These are phyloP conservation scores for Cicer chorassanicum DNA, from an alignment of 306 rosid species.

Conservation along the genomic window DNA sequence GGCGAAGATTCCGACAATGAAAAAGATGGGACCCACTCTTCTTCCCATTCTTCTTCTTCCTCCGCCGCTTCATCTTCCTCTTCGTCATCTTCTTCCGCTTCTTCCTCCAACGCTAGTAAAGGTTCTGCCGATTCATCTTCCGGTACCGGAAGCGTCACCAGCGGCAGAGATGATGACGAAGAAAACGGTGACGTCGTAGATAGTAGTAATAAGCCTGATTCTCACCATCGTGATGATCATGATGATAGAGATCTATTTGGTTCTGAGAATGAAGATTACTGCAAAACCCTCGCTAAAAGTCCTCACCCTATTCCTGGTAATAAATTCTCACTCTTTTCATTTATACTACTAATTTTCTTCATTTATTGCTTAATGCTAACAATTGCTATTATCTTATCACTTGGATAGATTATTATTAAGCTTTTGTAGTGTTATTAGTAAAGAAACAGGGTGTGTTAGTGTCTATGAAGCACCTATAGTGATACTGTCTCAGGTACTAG, in stretches of 20 bases:
- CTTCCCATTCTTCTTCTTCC: constrained; percentile 67
- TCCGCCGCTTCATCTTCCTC: constrained; percentile 56
- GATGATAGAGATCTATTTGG: constrained; percentile 87
- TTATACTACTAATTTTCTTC: neutral
- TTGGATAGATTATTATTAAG: neutral
- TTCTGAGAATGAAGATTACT: constrained; percentile 85
- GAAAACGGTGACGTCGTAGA: constrained; percentile 67
- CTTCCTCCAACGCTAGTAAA: constrained; percentile 69
- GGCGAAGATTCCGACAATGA: constrained; percentile 70
- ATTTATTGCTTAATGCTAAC: neutral
- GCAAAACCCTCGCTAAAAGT: constrained; percentile 77
- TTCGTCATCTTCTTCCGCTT: constrained; percentile 64
- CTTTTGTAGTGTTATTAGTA: neutral
- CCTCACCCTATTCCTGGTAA: constrained; percentile 83
- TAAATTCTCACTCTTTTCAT: neutral
- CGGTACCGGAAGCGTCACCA: constrained; percentile 52
- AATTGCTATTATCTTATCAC: neutral
- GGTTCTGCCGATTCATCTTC: constrained; percentile 66
- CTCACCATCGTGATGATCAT: neutral
- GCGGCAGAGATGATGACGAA: constrained; percentile 55
- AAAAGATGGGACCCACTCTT: constrained; percentile 66
- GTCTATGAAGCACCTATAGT: neutral
- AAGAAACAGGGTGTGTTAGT: constrained; percentile 6
- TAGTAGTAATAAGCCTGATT: constrained; percentile 20
- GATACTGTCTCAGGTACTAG: no score